Base-by-base conservation (phyloP, 2,329 filamentous ascomycete species). In the Cercospora brassicicola region DNA sequence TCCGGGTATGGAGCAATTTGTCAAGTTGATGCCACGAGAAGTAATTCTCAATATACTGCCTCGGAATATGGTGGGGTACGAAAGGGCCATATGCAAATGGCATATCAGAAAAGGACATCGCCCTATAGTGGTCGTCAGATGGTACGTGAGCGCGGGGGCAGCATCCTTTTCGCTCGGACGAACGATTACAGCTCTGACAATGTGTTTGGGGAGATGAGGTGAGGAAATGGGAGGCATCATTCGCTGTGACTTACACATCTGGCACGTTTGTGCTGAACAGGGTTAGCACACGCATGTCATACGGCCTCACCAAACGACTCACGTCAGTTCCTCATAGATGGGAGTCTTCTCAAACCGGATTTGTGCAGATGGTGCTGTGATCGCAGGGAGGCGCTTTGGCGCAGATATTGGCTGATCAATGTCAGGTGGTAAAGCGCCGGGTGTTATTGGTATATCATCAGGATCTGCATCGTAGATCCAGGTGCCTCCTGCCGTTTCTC, bases 31-130 rank as follows among this genome's bases (percentile, higher is more conserved):
- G 85, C 0, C 74, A 67, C 0, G 86, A 83, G 69, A 88, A 85
- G 69, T 88, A 88, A 33, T 82, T 82, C 65, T 87, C 82, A 2
- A 88, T 80, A 65, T 87, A 88, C 70, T 87, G 85, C 2, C 83
- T 81, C 0, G 86, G 83, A 0, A 88, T 76, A 68, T 84, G 81
- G 71, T 88, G 85, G 0, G 86, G 86, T 11, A 82, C 83, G 71
- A 87, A 88, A 0, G 86, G 85, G 0, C 85, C 86, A 65, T 87
- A 87, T 0, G 85, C 78, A 69, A 88, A 87, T 0, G 79, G 79
- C 0, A 77, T 57, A 66, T 87, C 86, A 0, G 85, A 87, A 70
- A 87, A 86, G 4, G 79, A 82, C 85, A 87, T 87, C 23, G 84
- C 85, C 36, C 48, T 55, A 4, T 13, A n/a, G 23, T 55, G 5